Base-by-base conservation (phyloP, 768 basidiomycete genomes). In the Rhodotorula kratochvilovae region DNA sequence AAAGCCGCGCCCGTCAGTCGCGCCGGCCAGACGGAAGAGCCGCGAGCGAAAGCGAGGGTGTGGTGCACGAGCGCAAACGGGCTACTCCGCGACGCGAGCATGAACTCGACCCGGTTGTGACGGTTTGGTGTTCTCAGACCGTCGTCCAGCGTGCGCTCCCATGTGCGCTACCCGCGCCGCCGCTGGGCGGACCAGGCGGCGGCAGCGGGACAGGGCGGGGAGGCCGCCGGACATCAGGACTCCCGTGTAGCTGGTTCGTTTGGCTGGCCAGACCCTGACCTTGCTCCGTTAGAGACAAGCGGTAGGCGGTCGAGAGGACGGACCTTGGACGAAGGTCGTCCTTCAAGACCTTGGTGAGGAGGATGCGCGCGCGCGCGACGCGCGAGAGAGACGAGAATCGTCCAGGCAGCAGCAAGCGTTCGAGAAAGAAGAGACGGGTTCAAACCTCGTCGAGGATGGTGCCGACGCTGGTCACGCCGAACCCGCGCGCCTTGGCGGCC, bases 371-470 rank as follows among this genome's bases (percentile, higher is more conserved):
- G 25, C 3, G 25, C 48, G 48, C 5, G 15, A 15, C 43, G 13
- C 50, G 33, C 19, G 39, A 21, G n/a, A 15, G 8, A 17, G 29
- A 46, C 17, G n/a, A 39, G 5, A n/a, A 25, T 3, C 19, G 43
- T 2, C 43, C 8, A 48, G 46, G 46, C 4, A 21, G 50, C 23
- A 46, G 33, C 16, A 5, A 54, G n/a, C 53, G 35, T n/a, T n/a
- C n/a, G n/a, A n/a, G 29, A 21, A 13, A n/a, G 25, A 29, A 15
- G 48, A n/a, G 48, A 48, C 35, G 33, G 1, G 56, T 11, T 53
- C 27, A 59, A 39, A 64, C 63, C 54, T 77, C 76, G 60, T 77
- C 76, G 66, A 75, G 70, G 23, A 76, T 55, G n/a, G 75, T 75
- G 39, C 75, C 77, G 53, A 76, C 60, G 10, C 64, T 53, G 13